Evolutionary conservation across 148 eudicot genomes (phyloP), one percentile per base, ranked within the genome.

Genomic region (Fagopyrum tataricum): DNA sequence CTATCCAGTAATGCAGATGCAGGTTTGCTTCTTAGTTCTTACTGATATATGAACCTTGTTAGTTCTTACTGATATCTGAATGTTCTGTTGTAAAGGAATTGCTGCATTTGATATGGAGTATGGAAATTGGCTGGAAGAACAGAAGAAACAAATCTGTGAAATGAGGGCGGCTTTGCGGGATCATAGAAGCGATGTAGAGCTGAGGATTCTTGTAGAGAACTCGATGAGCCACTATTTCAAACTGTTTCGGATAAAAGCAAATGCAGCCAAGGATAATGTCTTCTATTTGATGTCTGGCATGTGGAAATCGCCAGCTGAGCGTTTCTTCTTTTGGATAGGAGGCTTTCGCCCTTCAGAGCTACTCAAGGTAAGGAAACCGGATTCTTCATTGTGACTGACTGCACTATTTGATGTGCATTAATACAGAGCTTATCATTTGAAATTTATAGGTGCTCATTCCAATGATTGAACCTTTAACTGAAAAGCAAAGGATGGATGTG

Each of bases 261-360:
- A 76, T 64, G 97, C 96, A 75, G 96, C 93, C 70, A 90, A 79
- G 74, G 84, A 86, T 44, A 97, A 91, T 56, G 90, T 90, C 52
- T 90, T 88, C 71, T 90, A 90, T 76, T 78, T 95, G 70, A 91
- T 90, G 82, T 88, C 97, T 74, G 98, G 98, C 77, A 82, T 86
- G 81, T 95, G 98, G 97, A 87, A 84, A 74, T 88, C 98, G 62
- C 69, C 98, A 69, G 86, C 89, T 37, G 98, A 95, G 66, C 86
- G 93, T 48, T 82, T 91, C 81, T 95, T 95, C 86, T 79, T 86
- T 74, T 95, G 98, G 98, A 95, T 95, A 40, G 98, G 98, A 69
- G 98, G 98, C 47, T 95, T 88, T 81, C 96, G 98, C 44, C 98
- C 98, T n/a, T 95, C 98, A 6, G 98, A 91, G 51, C 76, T 95